Conservation (phyloP, 1,284 basidiomycete genomes). For the Heterobasidion irregulare region DNA sequence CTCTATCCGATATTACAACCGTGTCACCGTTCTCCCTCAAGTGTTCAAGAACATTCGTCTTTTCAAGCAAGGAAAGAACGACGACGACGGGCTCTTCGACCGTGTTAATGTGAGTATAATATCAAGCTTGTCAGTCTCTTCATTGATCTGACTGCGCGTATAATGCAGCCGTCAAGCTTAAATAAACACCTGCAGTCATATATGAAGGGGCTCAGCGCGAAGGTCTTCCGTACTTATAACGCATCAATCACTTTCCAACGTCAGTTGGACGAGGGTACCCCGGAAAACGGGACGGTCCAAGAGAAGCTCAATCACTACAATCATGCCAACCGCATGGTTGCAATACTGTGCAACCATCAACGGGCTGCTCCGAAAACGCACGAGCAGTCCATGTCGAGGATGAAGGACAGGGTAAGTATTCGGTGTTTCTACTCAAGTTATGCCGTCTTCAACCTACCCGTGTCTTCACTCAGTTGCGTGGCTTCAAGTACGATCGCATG, state of each 20-base stretch:
- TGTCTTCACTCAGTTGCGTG: constrained; percentile 41
- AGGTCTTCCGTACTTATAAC: constrained; percentile 99
- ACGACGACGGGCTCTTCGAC: constrained; percentile 90
- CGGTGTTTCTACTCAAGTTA: background rate
- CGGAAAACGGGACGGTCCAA: constrained; percentile 67
- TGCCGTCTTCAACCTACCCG: constrained; percentile 3
- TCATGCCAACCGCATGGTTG: constrained; percentile 90
- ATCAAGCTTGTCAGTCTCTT: background rate
- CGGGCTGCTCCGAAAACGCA: constrained; percentile 87
- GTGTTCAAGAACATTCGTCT: constrained; percentile 36
- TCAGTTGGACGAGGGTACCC: constrained; percentile 72
- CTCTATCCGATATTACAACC: constrained; percentile 92
- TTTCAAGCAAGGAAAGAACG: constrained; percentile 81
- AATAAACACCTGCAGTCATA: constrained; percentile 89
- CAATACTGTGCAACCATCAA: constrained; percentile 97
- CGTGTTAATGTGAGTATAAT: constrained; percentile 67
- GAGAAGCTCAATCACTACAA: constrained; percentile 96
- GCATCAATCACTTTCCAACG: constrained; percentile 92
- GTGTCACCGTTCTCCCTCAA: constrained; percentile 78
- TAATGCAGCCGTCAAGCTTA: constrained; percentile 62
- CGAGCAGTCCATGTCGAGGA: constrained; percentile 86
- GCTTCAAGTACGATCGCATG: constrained; percentile 91
- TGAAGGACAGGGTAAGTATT: constrained; percentile 72
- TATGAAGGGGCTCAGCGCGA: constrained; percentile 95
- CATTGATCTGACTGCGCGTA: background rate